Evolutionary conservation across 2,329 filamentous ascomycete genomes (phyloP), one percentile per base, ranked within the genome.

Genomic region (Microdochium nivale): DNA sequence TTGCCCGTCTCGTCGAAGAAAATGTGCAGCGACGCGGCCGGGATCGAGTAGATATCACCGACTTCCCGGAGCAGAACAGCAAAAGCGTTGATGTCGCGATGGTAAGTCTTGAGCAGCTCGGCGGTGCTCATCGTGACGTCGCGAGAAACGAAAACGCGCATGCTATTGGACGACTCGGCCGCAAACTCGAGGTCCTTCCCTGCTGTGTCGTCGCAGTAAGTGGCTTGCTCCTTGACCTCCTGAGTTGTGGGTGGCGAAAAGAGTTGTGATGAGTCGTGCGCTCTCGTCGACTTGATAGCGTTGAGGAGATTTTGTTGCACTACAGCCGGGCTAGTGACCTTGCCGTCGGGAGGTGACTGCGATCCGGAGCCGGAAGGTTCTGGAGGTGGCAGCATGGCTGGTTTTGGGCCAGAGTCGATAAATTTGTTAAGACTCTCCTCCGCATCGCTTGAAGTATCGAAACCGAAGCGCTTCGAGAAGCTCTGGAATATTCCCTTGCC

Each of bases 141-240:
- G 50, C 77, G 84, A 16, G 80, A 74, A 16, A 91, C 71, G 62
- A 90, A 92, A 33, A 95, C 77, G 54, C 86, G 84, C 68, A 91
- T 85, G 3, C 85, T 81, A 48, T 84, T 83, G 2, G 82, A 79
- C 3, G 88, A 80, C 47, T 88, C 83, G 3, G 85, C 86, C 13
- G 83, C 77, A 61, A 86, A 85, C 16, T 74, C 74, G 11, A 96
- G 81, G 66, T 95, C 84, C 52, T 90, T 82, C 1, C 81, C 83
- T 2, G 87, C 82, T 24, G 75, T 85, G 58, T 82, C 79, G 70
- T 96, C 91, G 66, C 91, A 96, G 70, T 96, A 96, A 0, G 87
- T 87, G 37, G 85, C 81, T 59, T 89, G 87, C 66, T 96, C 90
- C 62, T 87, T 87, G 58, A 96, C 84, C 49, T 84, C 73, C 55